phyloP scores from a whole-genome alignment of 371 early-diverging fungal species.

The Apophysomyces ossiformis region DNA sequence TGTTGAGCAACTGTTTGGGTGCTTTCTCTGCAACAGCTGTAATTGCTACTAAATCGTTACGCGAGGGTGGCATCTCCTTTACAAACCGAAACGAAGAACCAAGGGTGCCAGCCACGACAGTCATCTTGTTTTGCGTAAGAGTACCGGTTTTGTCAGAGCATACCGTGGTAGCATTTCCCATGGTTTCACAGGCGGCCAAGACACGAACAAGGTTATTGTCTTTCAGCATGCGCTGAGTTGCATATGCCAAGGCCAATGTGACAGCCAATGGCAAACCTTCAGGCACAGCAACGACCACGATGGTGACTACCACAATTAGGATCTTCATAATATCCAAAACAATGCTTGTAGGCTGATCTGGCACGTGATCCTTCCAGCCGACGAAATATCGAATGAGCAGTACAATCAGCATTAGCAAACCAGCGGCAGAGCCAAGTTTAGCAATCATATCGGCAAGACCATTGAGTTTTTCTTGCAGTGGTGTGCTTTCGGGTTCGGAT shows the following conservation, averaged over 20 bases:
- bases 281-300: constrained; percentile 84
- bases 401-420: constrained; percentile 67
- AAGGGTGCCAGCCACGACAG: constrained; percentile 76
- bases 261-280: constrained; percentile 84
- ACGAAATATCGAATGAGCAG: constrained; percentile 69
- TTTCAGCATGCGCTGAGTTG: constrained; percentile 81
- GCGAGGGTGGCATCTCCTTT: constrained; percentile 35
- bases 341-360: constrained; percentile 40
- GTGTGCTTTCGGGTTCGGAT: constrained; percentile 68
- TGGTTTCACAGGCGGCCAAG: constrained; percentile 91
- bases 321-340: constrained; percentile 64
- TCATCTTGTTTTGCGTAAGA: constrained; percentile 90
- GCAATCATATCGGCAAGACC: constrained; percentile 73
- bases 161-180: constrained; percentile 92
- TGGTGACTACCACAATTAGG: constrained; percentile 71
- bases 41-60: constrained; percentile 44
- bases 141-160: constrained; percentile 95
- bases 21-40: constrained; percentile 31
- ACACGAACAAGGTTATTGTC: constrained; percentile 93
- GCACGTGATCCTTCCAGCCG: constrained; percentile 37
- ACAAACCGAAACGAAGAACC: constrained; percentile 51
- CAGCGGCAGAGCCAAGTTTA: constrained; percentile 71
- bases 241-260: constrained; percentile 78
- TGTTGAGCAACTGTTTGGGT: constrained; percentile 39
- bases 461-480: constrained; percentile 74